Evolutionary conservation across 2,329 filamentous ascomycete genomes (phyloP), one percentile per base, ranked within the genome.

Genomic region (Sphaerostilbella broomeana): DNA sequence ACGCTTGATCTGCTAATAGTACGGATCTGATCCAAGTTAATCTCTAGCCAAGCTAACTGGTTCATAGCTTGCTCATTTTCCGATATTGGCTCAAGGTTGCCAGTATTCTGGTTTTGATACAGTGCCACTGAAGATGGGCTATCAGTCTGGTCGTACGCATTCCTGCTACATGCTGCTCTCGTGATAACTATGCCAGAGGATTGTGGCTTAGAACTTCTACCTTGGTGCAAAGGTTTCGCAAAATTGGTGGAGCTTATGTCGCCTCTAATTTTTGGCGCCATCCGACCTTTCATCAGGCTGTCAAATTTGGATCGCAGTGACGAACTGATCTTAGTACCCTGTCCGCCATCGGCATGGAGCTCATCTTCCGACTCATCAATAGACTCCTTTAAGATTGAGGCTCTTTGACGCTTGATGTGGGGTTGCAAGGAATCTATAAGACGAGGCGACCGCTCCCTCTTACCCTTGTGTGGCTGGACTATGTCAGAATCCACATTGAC

Each of bases 311-410:
- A n/a, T n/a, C n/a, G n/a, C n/a, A n/a, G n/a, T 19, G 28, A 11
- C 11, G 26, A 9, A 11, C n/a, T n/a, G 10, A 6, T 12, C 33
- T 36, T 41, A 16, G n/a, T n/a, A n/a, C n/a, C n/a, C n/a, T n/a
- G n/a, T n/a, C 30, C 20, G 19, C 18, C 27, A 30, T 39, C 43
- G 16, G 19, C 43, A 16, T 49, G 29, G 10, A 63, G 47, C 43
- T 63, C 58, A 35, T 63, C 60, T 19, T 58, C 58, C 2, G 52
- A 58, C 1, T 33, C 42, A 2, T 53, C 45, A 13, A 49, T 45
- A 3, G 44, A 31, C 17, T 53, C 46, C 9, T 24, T 27, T 11
- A n/a, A 5, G 5, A 31, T 32, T 8, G 26, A 21, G 18, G 28
- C n/a, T 30, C 39, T 47, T 1, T 33, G 27, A 6, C 42, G 44